Evolutionary conservation across 345 rosid genomes (phyloP), one percentile per base, ranked within the genome.

Genomic region (Moricandia arvensis): DNA sequence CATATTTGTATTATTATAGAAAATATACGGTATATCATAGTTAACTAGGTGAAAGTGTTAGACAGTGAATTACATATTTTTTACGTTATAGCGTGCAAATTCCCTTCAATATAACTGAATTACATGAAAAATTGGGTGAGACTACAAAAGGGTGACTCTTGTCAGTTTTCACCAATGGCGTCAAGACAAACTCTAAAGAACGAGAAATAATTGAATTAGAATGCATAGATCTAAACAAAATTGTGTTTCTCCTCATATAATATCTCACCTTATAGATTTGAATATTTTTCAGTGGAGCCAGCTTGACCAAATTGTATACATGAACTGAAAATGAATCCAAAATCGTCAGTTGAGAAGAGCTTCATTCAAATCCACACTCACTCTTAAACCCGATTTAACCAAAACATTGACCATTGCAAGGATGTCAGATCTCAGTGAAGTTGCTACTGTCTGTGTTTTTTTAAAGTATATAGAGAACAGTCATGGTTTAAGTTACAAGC

Each of bases 351-450:
- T 68, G 5, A 38, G 59, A 60, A 81, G 57, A 71, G 75, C 80
- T 60, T 65, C 77, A 61, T 81, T 81, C 75, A 92, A 75, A 73
- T 81, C 84, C n/a, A 81, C 80, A 27, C 30, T 75, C 77, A 70
- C 86, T 37, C 77, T 69, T 58, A 87, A 66, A 78, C 93, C 97
- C 6, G 43, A 61, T 63, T 71, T 75, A 45, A n/a, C n/a, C n/a
- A n/a, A n/a, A n/a, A n/a, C n/a, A n/a, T 80, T 59, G 65, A 89
- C 38, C 38, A 34, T 34, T 34, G 38, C 38, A 34, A 9, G 38
- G 41, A 90, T 83, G 78, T 75, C 79, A 7, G 89, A 80, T 74
- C 78, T 88, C 57, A 89, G 72, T 16, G 89, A 79, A 66, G 75
- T 83, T 55, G 86, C 90, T 67, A 87, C 58, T 3, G 59, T 83